Evolutionary conservation across 805 yeast species (phyloP).

Genomic region (Metschnikowia hibisci): DNA sequence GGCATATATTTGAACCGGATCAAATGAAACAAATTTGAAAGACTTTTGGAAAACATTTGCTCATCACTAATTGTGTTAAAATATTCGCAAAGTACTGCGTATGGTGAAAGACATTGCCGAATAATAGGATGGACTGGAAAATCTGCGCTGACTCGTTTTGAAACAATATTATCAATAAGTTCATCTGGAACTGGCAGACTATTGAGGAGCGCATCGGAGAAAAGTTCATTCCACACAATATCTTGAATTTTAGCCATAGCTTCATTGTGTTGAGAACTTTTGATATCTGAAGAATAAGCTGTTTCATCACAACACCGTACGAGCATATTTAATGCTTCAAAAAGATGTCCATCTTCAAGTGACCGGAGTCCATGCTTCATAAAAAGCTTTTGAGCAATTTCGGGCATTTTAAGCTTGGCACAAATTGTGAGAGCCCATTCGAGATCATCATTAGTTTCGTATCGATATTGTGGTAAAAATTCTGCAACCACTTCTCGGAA

Average conservation of each 20-base stretch:
- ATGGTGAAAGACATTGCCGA: conserved; percentile 68
- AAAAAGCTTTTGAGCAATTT: conserved; percentile 54
- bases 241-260: conserved; percentile 45
- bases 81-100: conserved; percentile 57
- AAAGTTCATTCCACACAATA: conserved; percentile 56
- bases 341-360: conserved; percentile 50
- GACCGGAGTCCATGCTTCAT: conserved; percentile 46
- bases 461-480: conserved; percentile 56
- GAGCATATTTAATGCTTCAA: conserved; percentile 62
- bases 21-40: conserved; percentile 49
- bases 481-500: conserved; percentile 44
- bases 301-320: conserved; percentile 54
- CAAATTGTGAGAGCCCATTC: conserved; percentile 77
- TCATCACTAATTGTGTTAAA: conserved; percentile 27
- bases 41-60: conserved; percentile 16
- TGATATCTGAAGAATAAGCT: conserved; percentile 12
- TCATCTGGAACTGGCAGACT: conserved; percentile 56
- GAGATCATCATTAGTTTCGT: conserved; percentile 66
- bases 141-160: conserved; percentile 29
- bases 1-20: conserved; percentile 43
- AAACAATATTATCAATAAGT: conserved; percentile 48
- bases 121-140: conserved; percentile 50
- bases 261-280: conserved; percentile 8
- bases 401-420: conserved; percentile 59
- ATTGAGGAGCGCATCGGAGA: conserved; percentile 54